These are phyloP conservation scores for Verbascum thapsus DNA, from an alignment of 257 asterid genomes.

Conservation along the genomic window DNA sequence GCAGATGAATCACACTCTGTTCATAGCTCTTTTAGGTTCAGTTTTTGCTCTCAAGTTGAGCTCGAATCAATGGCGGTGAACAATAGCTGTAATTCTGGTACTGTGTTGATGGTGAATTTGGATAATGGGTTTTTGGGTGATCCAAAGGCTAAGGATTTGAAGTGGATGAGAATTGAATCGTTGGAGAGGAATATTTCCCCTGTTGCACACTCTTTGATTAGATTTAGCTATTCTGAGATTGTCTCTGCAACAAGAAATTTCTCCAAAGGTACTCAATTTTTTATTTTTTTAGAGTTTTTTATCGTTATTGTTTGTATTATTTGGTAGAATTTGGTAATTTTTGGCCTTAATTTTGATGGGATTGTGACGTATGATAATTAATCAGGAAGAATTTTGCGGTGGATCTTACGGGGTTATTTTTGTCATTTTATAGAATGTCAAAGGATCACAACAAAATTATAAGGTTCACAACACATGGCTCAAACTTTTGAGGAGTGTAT, in stretches of 20 bases:
- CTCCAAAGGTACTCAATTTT: conserved; percentile 49
- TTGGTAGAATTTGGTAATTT: no score
- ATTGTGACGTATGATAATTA: no score
- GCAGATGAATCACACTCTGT: conserved; percentile 68
- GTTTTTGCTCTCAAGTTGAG: conserved; percentile 71
- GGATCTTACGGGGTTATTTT: no score
- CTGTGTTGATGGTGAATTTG: conserved; percentile 82
- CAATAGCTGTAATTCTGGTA: conserved; percentile 42
- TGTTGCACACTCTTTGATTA: conserved; percentile 58
- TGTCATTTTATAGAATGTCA: no score
- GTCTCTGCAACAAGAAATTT: conserved; percentile 59
- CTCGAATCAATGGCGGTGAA: conserved; percentile 59
- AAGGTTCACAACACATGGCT: no score
- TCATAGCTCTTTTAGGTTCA: conserved; percentile 81
- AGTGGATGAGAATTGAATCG: conserved; percentile 65
- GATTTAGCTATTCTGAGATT: conserved; percentile 67
- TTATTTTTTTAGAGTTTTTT: background rate
- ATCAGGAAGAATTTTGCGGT: no score
- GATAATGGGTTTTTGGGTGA: conserved; percentile 58
- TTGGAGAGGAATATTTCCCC: conserved; percentile 77
- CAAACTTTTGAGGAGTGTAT: no score
- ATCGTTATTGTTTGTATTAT: background rate
- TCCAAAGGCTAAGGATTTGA: conserved; percentile 46
- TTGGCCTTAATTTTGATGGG: background rate
- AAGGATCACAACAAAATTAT: no score